Base-by-base conservation (phyloP, 2,329 filamentous ascomycete species). In the Phoma sp. region DNA sequence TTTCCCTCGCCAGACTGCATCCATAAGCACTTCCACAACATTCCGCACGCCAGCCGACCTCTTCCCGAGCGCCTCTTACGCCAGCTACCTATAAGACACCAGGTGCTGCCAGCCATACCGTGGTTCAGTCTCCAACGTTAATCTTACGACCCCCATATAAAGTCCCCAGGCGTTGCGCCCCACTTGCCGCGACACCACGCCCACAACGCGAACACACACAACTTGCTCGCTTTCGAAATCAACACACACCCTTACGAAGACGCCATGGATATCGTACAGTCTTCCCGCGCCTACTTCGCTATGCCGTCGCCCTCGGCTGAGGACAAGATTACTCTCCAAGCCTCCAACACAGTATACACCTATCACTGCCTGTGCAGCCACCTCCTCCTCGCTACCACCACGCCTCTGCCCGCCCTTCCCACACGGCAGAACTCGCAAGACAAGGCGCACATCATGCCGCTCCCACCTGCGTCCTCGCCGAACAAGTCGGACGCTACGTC, bases 291-390 rank as follows among this genome's bases (percentile, higher is more conserved):
- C 46, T 70, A 67, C 67, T 72, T 72, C 61, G 60, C 68, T 55
- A 70, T 69, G 65, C 69, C 69, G 37, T 72, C 70, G 29, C 67
- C 70, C 39, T 66, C 63, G 1, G 55, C 67, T 4, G 60, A 62
- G 13, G 67, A 71, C 51, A 71, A 74, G 40, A 70, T 74, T 55
- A 69, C 69, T 49, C 68, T 74, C 48, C 68, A 72, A 41, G 65
- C 71, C 53, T 65, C 64, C 53, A 68, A 67, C 63, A 72, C 71
- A 47, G 70, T 83, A 59, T 75, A 82, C 71, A 84, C 82, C 55
- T 85, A 85, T 74, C 83, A 85, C 76, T 90, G 88, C 79, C 81
- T 87, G 70, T 90, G 88, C 80, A 85, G 80, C 40, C 82, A 87
- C 63, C 82, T 89, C 59, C 76, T 89, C 50, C 80, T 90, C 59